Conservation (phyloP, 108 stramenopile genomes). For the Pseudonitzschia delicatissima region DNA sequence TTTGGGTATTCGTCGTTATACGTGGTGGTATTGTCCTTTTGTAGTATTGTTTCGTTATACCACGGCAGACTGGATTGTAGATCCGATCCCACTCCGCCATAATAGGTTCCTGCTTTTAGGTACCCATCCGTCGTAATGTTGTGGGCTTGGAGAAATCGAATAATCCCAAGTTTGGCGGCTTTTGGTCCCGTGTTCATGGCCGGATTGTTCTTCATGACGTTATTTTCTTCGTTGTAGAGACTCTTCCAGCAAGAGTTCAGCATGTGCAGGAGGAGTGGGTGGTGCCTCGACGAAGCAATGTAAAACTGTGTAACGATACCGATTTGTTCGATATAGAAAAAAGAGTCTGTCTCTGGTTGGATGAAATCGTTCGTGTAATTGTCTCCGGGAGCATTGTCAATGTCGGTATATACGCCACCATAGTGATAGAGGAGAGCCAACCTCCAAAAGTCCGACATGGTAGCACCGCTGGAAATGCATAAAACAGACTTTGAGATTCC, state of each 20-base stretch:
- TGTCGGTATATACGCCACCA: conserved; percentile 51
- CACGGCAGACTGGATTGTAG: background rate
- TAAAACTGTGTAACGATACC: conserved; percentile 57
- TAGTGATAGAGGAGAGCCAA: conserved; percentile 43
- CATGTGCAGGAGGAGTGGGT: conserved; percentile 47
- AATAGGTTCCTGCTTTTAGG: background rate
- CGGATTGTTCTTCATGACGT: conserved; percentile 1
- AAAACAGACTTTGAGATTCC: conserved; percentile 13
- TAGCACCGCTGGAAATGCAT: conserved; percentile 33
- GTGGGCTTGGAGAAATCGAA: background rate
- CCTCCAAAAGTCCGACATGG: conserved; percentile 40
- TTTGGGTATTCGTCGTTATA: background rate
- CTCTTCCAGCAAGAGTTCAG: background rate
- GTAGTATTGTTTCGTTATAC: background rate
- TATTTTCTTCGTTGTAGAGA: background rate
- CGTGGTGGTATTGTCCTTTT: background rate
- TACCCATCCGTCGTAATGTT: background rate
- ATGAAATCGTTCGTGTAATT: conserved; percentile 10
- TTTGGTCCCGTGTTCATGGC: background rate
- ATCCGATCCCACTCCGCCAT: background rate
- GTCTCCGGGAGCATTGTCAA: conserved; percentile 26
- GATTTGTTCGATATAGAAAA: conserved; percentile 51
- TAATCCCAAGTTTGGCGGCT: background rate
- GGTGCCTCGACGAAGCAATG: conserved; percentile 64
- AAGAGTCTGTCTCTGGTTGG: conserved; percentile 39